A percentile compares a stretch with the other conserved stretches of the same genome.
These are phyloP conservation scores for Tuber umbilicatum DNA, from an alignment of 495 filamentous ascomycete genomes.

Conservation along the genomic window DNA sequence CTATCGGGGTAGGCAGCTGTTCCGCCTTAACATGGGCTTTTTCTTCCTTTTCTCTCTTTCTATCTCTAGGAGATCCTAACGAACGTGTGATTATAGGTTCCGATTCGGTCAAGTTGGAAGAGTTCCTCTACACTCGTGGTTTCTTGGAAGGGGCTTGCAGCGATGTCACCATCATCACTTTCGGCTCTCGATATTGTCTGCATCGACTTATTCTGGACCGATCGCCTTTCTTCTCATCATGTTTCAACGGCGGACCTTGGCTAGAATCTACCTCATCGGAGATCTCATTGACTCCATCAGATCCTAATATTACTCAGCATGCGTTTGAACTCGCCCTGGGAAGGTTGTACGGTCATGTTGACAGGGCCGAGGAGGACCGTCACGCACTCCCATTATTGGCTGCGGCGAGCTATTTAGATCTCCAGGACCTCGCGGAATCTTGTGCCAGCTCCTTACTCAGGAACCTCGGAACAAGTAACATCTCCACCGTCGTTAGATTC, in stretches of 20 bases:
- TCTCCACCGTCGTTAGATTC: slow-evolving; percentile 49
- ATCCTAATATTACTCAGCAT: slow-evolving; percentile 52
- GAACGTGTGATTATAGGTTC: slow-evolving; percentile 23
- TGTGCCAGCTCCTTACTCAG: slow-evolving; percentile 52
- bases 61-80: neutral
- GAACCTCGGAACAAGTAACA: slow-evolving; percentile 49
- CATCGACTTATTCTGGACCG: slow-evolving; percentile 56
- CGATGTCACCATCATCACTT: slow-evolving; percentile 53
- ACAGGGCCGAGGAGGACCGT: slow-evolving; percentile 49
- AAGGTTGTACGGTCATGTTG: slow-evolving; percentile 51
- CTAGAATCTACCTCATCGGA: slow-evolving; percentile 52
- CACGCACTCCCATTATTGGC: slow-evolving; percentile 56
- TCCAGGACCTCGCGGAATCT: slow-evolving; percentile 54
- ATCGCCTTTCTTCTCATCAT: slow-evolving; percentile 54
- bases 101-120: slow-evolving; percentile 49
- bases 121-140: slow-evolving; percentile 55
- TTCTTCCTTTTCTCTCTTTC: neutral
- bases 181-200: slow-evolving; percentile 50
- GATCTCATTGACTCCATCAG: slow-evolving; percentile 53
- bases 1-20: slow-evolving; percentile 33
- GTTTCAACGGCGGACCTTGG: slow-evolving; percentile 54
- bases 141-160: slow-evolving; percentile 53
- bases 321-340: slow-evolving; percentile 56
- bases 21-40: neutral
- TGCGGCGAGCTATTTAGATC: slow-evolving; percentile 55